Conservation (phyloP, 176 grass and related monocot genomes). For the Phoenix dactylifera region DNA sequence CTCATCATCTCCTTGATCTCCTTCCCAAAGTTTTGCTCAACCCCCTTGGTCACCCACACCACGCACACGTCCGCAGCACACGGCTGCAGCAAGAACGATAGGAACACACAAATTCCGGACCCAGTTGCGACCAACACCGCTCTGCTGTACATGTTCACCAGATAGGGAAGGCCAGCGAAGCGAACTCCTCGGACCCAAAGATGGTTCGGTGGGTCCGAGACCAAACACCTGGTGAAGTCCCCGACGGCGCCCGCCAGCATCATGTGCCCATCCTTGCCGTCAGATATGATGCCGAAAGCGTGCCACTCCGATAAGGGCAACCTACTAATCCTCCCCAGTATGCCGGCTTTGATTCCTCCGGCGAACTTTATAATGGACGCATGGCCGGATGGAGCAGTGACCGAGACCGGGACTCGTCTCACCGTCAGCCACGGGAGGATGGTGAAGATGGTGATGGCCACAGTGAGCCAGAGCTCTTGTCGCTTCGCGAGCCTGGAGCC, state of each 20-base stretch:
- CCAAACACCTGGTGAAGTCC: conserved; percentile 46
- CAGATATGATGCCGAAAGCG: conserved; percentile 75
- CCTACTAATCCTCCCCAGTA: conserved; percentile 65
- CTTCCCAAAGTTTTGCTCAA: conserved; percentile 56
- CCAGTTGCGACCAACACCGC: conserved; percentile 54
- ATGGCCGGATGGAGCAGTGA: conserved; percentile 42
- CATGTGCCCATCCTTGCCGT: conserved; percentile 19
- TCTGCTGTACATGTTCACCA: conserved; percentile 52
- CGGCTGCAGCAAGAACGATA: conserved; percentile 61
- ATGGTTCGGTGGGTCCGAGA: conserved; percentile 30
- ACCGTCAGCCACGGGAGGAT: conserved; percentile 56
- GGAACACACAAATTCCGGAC: conserved; percentile 65
- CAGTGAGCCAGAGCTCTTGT: conserved; percentile 48
- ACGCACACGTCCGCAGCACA: conserved; percentile 39
- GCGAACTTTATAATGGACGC: conserved; percentile 53
- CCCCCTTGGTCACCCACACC: conserved; percentile 66
- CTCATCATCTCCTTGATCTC: conserved; percentile 34
- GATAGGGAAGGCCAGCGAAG: conserved; percentile 54
- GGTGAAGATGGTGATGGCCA: conserved; percentile 54
- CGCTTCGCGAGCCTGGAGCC: conserved; percentile 11
- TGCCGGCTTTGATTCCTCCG: conserved; percentile 38
- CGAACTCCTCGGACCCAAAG: conserved; percentile 48
- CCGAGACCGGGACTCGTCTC: conserved; percentile 36
- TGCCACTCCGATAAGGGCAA: conserved; percentile 75
- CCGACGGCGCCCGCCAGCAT: conserved; percentile 74